Conservation (phyloP, 164 flowering plant genomes). For the Vitis amurensis region DNA sequence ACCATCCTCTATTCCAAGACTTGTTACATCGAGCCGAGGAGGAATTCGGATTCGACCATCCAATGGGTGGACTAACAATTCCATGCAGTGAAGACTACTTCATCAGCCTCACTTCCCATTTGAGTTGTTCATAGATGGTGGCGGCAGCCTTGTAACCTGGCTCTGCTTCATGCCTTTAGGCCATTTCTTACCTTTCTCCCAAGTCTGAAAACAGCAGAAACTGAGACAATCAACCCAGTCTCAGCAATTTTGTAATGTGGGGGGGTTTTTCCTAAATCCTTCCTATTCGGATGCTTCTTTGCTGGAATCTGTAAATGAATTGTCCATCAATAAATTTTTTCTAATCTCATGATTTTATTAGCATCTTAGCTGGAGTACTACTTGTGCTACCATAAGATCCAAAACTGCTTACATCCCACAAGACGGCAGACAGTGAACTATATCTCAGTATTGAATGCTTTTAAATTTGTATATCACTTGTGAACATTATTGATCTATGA, state of each 20-base stretch:
- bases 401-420: too few relatives aligned
- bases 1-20: slow-evolving; percentile 28
- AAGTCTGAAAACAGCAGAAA: background rate
- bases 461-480: too few relatives aligned
- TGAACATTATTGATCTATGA: too few relatives aligned
- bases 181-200: background rate
- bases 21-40: slow-evolving; percentile 28
- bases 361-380: too few relatives aligned
- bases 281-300: slow-evolving; percentile 11
- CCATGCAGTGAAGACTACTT: slow-evolving; percentile 28
- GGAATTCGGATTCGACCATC: slow-evolving; percentile 36
- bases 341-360: too few relatives aligned
- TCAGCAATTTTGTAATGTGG: slow-evolving; percentile 18
- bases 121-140: slow-evolving; percentile 10
- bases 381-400: too few relatives aligned
- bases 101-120: slow-evolving; percentile 6
- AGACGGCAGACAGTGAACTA: too few relatives aligned
- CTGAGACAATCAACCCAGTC: slow-evolving; percentile 5
- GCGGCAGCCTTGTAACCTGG: background rate
- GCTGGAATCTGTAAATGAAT: background rate
- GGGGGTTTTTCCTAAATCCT: slow-evolving; percentile 5
- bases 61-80: slow-evolving; percentile 31
- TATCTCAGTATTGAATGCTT: too few relatives aligned
- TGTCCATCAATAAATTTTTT: background rate
- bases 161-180: background rate